These are phyloP conservation scores for Casuarina cunninghamiana DNA, from an alignment of 306 rosid genomes.

Conservation along the genomic window DNA sequence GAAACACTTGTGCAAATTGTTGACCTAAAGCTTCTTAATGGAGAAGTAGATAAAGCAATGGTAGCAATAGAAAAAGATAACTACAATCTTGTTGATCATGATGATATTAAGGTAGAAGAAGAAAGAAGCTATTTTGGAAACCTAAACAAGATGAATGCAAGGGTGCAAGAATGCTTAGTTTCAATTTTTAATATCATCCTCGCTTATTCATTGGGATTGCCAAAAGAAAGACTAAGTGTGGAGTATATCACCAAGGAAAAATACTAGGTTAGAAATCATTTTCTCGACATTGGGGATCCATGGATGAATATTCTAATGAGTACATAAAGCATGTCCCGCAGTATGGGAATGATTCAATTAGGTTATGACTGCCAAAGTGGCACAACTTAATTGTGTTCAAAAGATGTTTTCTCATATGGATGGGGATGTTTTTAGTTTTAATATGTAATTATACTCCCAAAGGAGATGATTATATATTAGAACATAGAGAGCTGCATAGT, in stretches of 20 bases:
- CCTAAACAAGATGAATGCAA: not conserved
- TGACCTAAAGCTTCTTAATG: slow-evolving; percentile 32
- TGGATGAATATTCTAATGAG: too few species aligned
- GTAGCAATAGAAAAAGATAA: not conserved
- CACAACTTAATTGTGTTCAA: too few species aligned
- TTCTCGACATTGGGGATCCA: too few species aligned
- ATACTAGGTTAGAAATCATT: not conserved
- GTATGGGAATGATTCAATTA: too few species aligned
- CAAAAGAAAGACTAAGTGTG: slow-evolving; percentile 35
- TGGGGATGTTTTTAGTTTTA: too few species aligned
- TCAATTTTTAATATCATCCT: slow-evolving; percentile 30
- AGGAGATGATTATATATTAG: too few species aligned
- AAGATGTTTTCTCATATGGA: too few species aligned
- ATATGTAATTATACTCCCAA: too few species aligned
- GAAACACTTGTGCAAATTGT: slow-evolving; percentile 28
- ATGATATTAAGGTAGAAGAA: not conserved
- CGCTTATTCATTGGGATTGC: slow-evolving; percentile 27
- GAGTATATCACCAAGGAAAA: slow-evolving; percentile 24
- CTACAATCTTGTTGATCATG: not conserved
- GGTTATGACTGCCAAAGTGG: too few species aligned
- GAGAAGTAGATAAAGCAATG: slow-evolving; percentile 4
- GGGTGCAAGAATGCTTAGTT: not conserved
- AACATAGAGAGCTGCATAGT: too few species aligned
- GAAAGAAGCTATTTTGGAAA: not conserved
- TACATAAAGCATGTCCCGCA: too few species aligned